These are phyloP conservation scores for Reutealis trisperma DNA, from an alignment of 345 rosid species.

Conservation along the genomic window DNA sequence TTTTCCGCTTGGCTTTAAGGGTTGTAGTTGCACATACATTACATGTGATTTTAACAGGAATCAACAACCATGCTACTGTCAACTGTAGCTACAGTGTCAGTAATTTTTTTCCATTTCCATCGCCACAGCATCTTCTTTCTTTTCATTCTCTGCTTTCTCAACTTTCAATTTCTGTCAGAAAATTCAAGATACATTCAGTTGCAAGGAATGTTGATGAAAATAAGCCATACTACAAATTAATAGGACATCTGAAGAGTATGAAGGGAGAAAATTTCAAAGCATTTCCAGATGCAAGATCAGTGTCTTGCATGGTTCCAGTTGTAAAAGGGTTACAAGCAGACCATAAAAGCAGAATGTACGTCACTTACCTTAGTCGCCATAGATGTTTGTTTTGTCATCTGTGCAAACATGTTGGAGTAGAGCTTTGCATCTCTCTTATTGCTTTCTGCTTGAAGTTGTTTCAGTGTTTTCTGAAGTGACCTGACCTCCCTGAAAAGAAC, in stretches of 20 bases:
- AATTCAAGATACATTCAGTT: slow-evolving; percentile 1
- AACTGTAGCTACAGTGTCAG: slow-evolving; percentile 24
- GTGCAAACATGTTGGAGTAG: slow-evolving; percentile 53
- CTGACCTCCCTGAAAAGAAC: slow-evolving; percentile 49
- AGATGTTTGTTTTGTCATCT: slow-evolving; percentile 25
- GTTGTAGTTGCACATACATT: no score
- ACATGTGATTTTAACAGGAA: slow-evolving; percentile 7
- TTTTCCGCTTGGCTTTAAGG: background rate
- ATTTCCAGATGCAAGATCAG: background rate
- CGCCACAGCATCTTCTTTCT: slow-evolving; percentile 19
- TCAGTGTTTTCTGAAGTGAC: slow-evolving; percentile 43
- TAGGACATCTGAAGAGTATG: no score
- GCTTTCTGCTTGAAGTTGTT: slow-evolving; percentile 50
- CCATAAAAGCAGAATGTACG: background rate
- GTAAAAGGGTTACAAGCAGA: background rate
- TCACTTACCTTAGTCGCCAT: slow-evolving; percentile 35
- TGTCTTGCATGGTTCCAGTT: background rate
- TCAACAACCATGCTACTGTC: slow-evolving; percentile 23
- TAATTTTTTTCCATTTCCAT: slow-evolving; percentile 32
- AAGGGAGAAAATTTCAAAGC: no score
- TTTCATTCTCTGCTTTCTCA: slow-evolving; percentile 28
- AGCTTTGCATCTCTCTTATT: slow-evolving; percentile 56
- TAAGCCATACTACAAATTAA: background rate
- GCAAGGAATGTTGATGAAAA: background rate
- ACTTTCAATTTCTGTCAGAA: slow-evolving; percentile 48